Evolutionary conservation across 305 asterid genomes (phyloP).

Genomic region (Solanum hybrid): DNA sequence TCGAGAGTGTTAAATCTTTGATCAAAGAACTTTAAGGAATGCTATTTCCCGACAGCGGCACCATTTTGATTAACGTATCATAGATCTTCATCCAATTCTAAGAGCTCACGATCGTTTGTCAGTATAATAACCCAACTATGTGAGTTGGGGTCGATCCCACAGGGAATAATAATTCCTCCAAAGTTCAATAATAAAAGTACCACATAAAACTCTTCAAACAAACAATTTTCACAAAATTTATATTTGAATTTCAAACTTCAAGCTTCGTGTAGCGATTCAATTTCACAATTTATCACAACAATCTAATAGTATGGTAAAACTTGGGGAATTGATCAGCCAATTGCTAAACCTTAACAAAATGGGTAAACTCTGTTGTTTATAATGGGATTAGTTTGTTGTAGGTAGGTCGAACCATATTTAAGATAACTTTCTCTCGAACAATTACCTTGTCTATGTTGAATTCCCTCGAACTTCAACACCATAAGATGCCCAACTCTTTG

Average conservation of each 20-base stretch:
- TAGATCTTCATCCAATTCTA: not conserved
- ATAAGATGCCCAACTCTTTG: not conserved
- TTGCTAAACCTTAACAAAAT: not conserved
- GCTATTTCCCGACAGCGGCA: too few species aligned
- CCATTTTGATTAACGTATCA: not conserved
- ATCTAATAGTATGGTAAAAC: not conserved
- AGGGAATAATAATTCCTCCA: not conserved
- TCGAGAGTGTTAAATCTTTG: too few species aligned
- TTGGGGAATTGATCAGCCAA: not conserved
- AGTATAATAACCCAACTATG: not conserved
- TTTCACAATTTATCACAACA: not conserved
- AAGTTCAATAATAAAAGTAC: not conserved
- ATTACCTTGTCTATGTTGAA: not conserved
- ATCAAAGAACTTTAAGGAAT: too few species aligned
- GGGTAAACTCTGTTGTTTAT: not conserved
- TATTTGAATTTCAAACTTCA: not conserved
- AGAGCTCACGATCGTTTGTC: not conserved
- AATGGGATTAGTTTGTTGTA: not conserved
- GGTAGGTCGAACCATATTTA: not conserved
- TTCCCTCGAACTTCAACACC: not conserved
- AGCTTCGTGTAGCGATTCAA: not conserved
- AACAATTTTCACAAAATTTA: too few species aligned
- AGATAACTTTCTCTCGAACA: not conserved
- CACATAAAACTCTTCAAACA: not conserved
- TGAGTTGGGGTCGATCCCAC: not conserved